Conservation (phyloP, 495 filamentous ascomycete genomes). For the Penicillium cosmopolitanum region DNA sequence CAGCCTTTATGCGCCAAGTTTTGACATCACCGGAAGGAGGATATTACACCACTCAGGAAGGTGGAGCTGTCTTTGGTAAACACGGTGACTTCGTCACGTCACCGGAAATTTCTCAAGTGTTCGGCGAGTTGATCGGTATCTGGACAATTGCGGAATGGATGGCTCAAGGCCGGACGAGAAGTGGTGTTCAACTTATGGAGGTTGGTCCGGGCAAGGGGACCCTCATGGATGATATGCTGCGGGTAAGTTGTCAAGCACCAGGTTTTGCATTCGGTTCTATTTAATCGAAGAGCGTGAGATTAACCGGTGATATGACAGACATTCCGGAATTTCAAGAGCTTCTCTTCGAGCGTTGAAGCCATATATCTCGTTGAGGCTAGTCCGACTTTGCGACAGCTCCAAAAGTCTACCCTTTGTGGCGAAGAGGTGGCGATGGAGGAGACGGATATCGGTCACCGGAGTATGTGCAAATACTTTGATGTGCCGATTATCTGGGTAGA, state of each 20-base stretch:
- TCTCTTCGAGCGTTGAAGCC: conserved; percentile 75
- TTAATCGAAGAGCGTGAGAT: not conserved
- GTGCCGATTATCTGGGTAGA: conserved; percentile 87
- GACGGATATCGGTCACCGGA: conserved; percentile 73
- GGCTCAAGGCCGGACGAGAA: conserved; percentile 71
- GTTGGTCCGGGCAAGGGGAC: conserved; percentile 94
- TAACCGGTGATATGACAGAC: conserved; percentile 57
- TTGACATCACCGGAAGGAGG: conserved; percentile 88
- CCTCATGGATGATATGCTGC: conserved; percentile 93
- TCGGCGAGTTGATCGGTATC: conserved; percentile 90
- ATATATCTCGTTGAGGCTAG: conserved; percentile 94
- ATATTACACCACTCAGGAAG: conserved; percentile 75
- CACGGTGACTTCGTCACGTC: conserved; percentile 96
- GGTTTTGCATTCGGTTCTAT: not conserved
- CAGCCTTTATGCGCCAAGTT: conserved; percentile 97
- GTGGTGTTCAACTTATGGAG: conserved; percentile 85
- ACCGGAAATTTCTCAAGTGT: conserved; percentile 95
- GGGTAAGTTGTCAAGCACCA: conserved; percentile 56
- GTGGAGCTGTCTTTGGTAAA: conserved; percentile 78
- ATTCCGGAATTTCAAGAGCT: conserved; percentile 76
- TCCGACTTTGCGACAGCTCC: conserved; percentile 69
- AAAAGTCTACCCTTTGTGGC: conserved; percentile 84
- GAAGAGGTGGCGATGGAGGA: conserved; percentile 67
- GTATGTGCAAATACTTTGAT: conserved; percentile 72
- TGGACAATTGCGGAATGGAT: conserved; percentile 98